Percentiles rank a stretch among this genome's conserved stretches.
Conservation (phyloP, 2,329 filamentous ascomycete genomes). For the Pseudonectria buxi region DNA sequence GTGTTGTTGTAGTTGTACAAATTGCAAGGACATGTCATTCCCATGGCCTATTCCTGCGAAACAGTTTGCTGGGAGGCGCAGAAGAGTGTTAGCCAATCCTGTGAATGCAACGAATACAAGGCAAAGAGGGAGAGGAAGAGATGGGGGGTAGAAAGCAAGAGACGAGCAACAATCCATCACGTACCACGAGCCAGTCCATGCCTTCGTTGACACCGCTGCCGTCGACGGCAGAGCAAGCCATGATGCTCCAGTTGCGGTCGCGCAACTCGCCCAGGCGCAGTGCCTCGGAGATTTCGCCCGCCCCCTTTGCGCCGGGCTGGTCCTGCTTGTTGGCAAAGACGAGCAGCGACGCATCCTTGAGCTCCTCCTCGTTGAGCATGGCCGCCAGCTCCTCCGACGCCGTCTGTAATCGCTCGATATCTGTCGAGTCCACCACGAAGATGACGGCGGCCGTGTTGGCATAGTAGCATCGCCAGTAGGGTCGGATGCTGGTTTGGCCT, state of each 20-base stretch:
- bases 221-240: conserved; percentile 94
- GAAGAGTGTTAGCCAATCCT: conserved; percentile 3
- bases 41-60: conserved; percentile 23
- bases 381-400: conserved; percentile 87
- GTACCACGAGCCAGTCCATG: conserved; percentile 97
- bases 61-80: conserved; percentile 28
- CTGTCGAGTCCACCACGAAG: conserved; percentile 96
- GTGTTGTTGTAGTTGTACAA: conserved; percentile 23
- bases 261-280: conserved; percentile 83
- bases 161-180: conserved; percentile 21
- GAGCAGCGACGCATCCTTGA: conserved; percentile 83
- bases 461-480: conserved; percentile 99
- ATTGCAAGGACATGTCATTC: conserved; percentile 12
- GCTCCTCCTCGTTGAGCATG: conserved; percentile 96
- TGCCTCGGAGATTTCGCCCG: conserved; percentile 93
- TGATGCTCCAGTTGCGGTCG: conserved; percentile 98
- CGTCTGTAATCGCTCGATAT: conserved; percentile 90
- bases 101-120: not conserved
- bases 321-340: conserved; percentile 99
- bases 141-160: not conserved
- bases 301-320: conserved; percentile 92
- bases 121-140: not conserved
- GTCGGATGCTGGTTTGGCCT: conserved; percentile 96
- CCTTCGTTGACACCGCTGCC: conserved; percentile 91
- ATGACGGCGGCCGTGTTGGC: conserved; percentile 97